phyloP scores from a whole-genome alignment of 2,329 filamentous ascomycete species.

The Mycosphaerella sp. region DNA sequence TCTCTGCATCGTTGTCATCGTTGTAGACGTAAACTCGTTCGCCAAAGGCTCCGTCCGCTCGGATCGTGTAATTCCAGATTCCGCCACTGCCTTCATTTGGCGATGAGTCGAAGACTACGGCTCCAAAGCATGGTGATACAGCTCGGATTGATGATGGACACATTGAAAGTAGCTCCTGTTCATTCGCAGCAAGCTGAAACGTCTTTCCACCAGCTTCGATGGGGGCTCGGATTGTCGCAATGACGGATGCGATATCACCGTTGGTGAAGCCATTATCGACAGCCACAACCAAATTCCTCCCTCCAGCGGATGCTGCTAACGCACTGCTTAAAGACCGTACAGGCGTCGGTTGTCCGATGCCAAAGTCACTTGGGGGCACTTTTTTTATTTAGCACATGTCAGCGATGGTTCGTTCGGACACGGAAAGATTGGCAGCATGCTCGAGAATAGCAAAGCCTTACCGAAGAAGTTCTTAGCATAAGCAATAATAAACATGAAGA shows the following conservation, averaged over 20 bases:
- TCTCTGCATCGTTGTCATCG: constrained; percentile 65
- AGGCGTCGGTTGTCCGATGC: constrained; percentile 58
- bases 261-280: constrained; percentile 65
- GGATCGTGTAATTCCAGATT: constrained; percentile 80
- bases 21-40: constrained; percentile 57
- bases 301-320: constrained; percentile 51
- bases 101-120: constrained; percentile 68
- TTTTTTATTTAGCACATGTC: too few species aligned
- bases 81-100: constrained; percentile 61
- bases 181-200: constrained; percentile 49
- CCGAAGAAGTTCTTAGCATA: constrained; percentile 70
- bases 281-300: constrained; percentile 66
- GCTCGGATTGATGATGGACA: constrained; percentile 56
- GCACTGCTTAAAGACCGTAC: constrained; percentile 61
- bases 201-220: constrained; percentile 52
- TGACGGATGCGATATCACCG: constrained; percentile 66
- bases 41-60: constrained; percentile 67
- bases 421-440: too few species aligned
- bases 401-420: too few species aligned
- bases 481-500: constrained; percentile 47
- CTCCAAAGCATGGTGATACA: constrained; percentile 66
- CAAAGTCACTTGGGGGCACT: constrained; percentile 65
- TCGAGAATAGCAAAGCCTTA: too few species aligned
- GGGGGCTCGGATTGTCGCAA: constrained; percentile 55
- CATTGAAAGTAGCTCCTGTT: constrained; percentile 54